These are phyloP conservation scores for Lachnellula suecica DNA, from an alignment of 2,329 filamentous ascomycete species.

Conservation along the genomic window DNA sequence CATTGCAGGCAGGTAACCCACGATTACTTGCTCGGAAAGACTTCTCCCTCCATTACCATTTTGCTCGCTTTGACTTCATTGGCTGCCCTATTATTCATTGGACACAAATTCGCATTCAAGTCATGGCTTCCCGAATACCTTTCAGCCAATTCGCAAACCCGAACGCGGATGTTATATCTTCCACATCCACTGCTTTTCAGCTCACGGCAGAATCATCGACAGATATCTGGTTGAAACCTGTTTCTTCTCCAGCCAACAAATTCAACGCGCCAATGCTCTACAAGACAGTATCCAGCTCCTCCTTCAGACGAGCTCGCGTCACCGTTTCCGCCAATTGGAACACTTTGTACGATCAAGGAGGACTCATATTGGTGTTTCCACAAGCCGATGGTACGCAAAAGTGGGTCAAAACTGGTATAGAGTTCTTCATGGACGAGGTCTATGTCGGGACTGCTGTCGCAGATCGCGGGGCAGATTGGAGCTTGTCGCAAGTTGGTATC, in stretches of 20 bases:
- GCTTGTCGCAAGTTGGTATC: slow-evolving; percentile 43
- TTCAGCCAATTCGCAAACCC: not conserved
- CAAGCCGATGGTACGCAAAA: slow-evolving; percentile 39
- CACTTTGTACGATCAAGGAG: slow-evolving; percentile 68
- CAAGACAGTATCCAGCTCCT: slow-evolving; percentile 41
- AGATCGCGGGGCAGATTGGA: slow-evolving; percentile 77
- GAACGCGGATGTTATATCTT: not conserved
- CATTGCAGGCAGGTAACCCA: too few relatives aligned
- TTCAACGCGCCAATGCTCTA: slow-evolving; percentile 52
- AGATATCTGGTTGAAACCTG: slow-evolving; percentile 78
- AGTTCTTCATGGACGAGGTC: slow-evolving; percentile 63
- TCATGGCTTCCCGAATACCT: not conserved
- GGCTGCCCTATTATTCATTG: too few relatives aligned
- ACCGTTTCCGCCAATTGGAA: slow-evolving; percentile 62
- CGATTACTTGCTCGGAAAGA: too few relatives aligned
- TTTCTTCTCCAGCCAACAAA: slow-evolving; percentile 49
- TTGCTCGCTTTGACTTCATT: too few relatives aligned
- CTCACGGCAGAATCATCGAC: slow-evolving; percentile 38
- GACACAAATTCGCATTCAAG: too few relatives aligned
- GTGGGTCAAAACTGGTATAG: slow-evolving; percentile 81
- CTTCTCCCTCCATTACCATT: too few relatives aligned
- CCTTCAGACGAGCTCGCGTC: slow-evolving; percentile 61
- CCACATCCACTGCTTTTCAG: slow-evolving; percentile 9
- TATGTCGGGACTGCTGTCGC: slow-evolving; percentile 71
- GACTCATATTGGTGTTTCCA: slow-evolving; percentile 49